Evolutionary conservation across 2,329 filamentous ascomycete species (phyloP).

Genomic region (Aureobasidium sp.): DNA sequence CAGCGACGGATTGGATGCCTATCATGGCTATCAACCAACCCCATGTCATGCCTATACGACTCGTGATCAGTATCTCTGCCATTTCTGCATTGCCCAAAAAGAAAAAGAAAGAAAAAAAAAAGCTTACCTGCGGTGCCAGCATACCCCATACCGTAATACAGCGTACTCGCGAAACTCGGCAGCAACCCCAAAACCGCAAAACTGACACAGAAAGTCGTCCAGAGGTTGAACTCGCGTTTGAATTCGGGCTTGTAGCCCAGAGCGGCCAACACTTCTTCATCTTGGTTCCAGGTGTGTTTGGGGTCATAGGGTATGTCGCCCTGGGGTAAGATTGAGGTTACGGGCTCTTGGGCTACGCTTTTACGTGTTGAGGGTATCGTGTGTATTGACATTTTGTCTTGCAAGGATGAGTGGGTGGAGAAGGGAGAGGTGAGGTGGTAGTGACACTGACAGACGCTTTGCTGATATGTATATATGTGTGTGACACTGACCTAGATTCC

Average conservation of each 20-base stretch:
- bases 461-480: no score
- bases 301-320: constrained; percentile 44
- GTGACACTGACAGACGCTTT: no score
- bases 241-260: constrained; percentile 59
- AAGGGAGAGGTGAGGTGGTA: no score
- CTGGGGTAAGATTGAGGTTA: constrained; percentile 45
- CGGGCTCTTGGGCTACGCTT: constrained; percentile 41
- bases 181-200: constrained; percentile 66
- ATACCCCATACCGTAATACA: constrained; percentile 61
- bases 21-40: constrained; percentile 68
- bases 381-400: not conserved
- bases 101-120: not conserved
- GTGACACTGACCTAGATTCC: no score
- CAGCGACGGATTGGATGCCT: constrained; percentile 64
- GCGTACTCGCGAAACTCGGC: constrained; percentile 63
- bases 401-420: not conserved
- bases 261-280: constrained; percentile 56
- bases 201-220: constrained; percentile 67
- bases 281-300: constrained; percentile 41
- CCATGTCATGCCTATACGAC: constrained; percentile 35
- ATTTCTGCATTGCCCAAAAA: not conserved
- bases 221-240: constrained; percentile 65
- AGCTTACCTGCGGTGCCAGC: constrained; percentile 51
- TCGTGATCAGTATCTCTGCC: not conserved
- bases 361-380: not conserved